phyloP scores from a whole-genome alignment of 106 monocot genomes.

The Dendrobium nobile region DNA sequence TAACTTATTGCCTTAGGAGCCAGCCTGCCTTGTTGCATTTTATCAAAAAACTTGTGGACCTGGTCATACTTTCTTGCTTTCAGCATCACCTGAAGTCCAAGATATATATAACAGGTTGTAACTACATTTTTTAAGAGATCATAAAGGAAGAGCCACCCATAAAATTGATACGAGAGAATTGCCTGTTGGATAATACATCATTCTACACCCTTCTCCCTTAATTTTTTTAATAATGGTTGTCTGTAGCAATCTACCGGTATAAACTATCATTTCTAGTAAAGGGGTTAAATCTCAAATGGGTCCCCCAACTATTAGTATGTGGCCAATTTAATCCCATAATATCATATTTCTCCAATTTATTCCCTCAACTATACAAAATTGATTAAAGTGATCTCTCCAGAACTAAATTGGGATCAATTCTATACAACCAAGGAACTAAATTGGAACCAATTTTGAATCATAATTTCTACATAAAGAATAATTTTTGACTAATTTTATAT shows the following conservation, averaged over 20 bases:
- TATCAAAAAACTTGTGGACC: conserved; percentile 77
- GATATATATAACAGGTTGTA: not conserved
- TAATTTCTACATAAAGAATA: too few relatives aligned
- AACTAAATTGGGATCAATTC: too few relatives aligned
- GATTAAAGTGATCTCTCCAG: too few relatives aligned
- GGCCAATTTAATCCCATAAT: too few relatives aligned
- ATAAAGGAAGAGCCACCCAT: not conserved
- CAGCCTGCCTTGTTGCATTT: conserved; percentile 72
- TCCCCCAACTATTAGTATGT: too few relatives aligned
- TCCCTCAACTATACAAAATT: too few relatives aligned
- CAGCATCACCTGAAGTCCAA: conserved; percentile 88
- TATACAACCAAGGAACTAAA: too few relatives aligned
- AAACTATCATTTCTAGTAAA: not conserved
- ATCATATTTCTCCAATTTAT: too few relatives aligned
- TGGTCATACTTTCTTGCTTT: conserved; percentile 71
- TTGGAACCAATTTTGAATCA: too few relatives aligned
- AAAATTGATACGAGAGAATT: not conserved
- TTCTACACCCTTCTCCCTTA: not conserved
- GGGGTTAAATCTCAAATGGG: too few relatives aligned
- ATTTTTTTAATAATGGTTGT: not conserved
- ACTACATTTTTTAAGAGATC: not conserved
- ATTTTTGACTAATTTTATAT: too few relatives aligned
- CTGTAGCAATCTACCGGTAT: not conserved
- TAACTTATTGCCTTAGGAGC: conserved; percentile 75
- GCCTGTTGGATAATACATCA: not conserved